Evolutionary conservation across 179 eudicot species (phyloP).

Genomic region (Actinidia arguta): DNA sequence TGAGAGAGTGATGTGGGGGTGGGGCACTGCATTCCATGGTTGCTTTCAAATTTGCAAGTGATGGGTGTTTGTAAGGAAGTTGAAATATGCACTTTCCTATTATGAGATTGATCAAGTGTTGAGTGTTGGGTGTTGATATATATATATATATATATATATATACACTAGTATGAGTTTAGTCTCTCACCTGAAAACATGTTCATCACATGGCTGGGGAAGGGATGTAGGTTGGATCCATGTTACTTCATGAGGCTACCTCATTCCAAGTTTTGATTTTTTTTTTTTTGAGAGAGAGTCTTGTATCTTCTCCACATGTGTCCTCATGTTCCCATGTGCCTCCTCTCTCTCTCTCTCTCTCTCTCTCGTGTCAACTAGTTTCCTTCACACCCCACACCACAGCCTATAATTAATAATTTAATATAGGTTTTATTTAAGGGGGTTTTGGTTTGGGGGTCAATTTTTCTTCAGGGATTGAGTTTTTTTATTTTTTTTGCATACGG

Average conservation of each 20-base stretch:
- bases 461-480: not conserved
- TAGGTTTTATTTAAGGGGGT: not conserved
- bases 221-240: slow-evolving; percentile 22
- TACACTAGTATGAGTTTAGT: not conserved
- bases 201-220: slow-evolving; percentile 10
- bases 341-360: slow-evolving; percentile 3
- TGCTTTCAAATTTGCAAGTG: not conserved
- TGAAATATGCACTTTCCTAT: not conserved
- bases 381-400: not conserved
- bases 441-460: not conserved
- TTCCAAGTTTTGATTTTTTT: not conserved
- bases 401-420: not conserved
- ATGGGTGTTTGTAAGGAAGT: slow-evolving; percentile 12
- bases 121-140: not conserved
- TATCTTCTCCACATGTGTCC: slow-evolving; percentile 24
- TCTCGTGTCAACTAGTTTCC: slow-evolving; percentile 20
- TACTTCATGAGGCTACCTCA: not conserved
- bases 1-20: too few species aligned
- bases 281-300: slow-evolving; percentile 1
- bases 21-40: too few species aligned
- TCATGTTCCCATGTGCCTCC: slow-evolving; percentile 30
- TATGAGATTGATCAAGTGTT: not conserved
- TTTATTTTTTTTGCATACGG: too few species aligned
- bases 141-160: too few species aligned
- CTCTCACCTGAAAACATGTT: not conserved